Base-by-base conservation (phyloP, 2,329 filamentous ascomycete genomes). In the Chrysosporium keratinophilum region DNA sequence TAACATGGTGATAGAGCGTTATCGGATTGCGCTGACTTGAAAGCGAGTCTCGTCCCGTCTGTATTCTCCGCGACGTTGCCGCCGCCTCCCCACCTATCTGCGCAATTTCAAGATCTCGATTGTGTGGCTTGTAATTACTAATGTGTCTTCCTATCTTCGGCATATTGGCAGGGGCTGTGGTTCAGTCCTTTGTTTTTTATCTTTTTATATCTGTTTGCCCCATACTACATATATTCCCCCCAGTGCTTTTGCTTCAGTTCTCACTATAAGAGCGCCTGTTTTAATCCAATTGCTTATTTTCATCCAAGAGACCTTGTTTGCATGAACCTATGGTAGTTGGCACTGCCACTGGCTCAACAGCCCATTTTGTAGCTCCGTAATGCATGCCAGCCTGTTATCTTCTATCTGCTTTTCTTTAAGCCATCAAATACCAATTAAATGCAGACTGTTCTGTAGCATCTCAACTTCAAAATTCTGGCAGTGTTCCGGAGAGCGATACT, bases 21-120 rank as follows among this genome's bases (percentile, higher is more conserved):
- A 58, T 58, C 40, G 57, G 57, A 17, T 28, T 58, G 12, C 57
- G 57, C 35, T 58, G 47, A 58, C 19, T n/a, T 17, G n/a, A 20
- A 44, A 12, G 31, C 14, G 20, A 37, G 4, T 40, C 10, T 49
- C 14, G 5, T n/a, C 20, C 19, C 15, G 15, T 20, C 1, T 33
- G 1, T 33, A 5, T 44, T 23, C 12, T 44, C 23, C 40, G 17
- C 20, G 19, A 44, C 17, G 20, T 9, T 23, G 7, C 19, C n/a
- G 39, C 19, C n/a, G 7, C n/a, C 15, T 41, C 39, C 9, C 9
- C 15, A 41, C 9, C 23, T 14, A 44, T 23, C 35, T 37, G n/a
- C 35, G 14, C 7, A 9, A 3, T 15, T 41, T 14, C 17, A 17
- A 9, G 9, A 33, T 45, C 12, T 31, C 42, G 23, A 45, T 9